Evolutionary conservation across 23 red algal species (phyloP), one percentile per base, ranked within the genome.

Genomic region (Gracilaria gracilis): DNA sequence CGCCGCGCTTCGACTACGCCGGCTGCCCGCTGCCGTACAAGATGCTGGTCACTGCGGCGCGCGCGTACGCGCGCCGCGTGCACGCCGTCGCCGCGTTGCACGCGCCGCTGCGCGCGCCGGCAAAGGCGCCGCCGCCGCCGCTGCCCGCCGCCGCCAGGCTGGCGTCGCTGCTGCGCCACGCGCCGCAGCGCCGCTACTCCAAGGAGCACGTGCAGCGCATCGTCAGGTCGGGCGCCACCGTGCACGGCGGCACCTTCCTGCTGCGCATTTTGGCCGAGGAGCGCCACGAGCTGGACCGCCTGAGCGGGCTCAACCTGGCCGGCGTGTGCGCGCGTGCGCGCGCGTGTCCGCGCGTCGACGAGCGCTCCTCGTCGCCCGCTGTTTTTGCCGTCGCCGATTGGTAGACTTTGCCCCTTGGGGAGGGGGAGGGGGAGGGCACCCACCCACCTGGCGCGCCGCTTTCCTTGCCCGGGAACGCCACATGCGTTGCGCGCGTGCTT

Each of bases 1-100:
- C 37, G 9, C 62, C 72, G 17, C 57, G 44, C 11, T 98, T 81
- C 80, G 95, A 98, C 36, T 94, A 95, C 74, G 85, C 74, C 14
- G 95, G 86, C 0, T 98, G 95, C 57, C 58, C 67, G 13, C 71
- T 67, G 8, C 86, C 87, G 19, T 98, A 98, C 78, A 49, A 81
- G 16, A 37, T 51, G 14, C 91, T 98, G 55, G 86, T 94, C 19
- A 57, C 32, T 2, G 83, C 95, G 8, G 95, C 93, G 23, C 21
- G 47, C 12, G 90, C 66, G 27, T 90, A 79, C 61, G 64, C 49
- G 16, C 64, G 53, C 17, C 24, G 31, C 1, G 44, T 54, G 74
- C n/a, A n/a, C n/a, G n/a, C n/a, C n/a, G n/a, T n/a, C n/a, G n/a
- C n/a, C n/a, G n/a, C n/a, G n/a, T n/a, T n/a, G n/a, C n/a, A n/a